These are phyloP conservation scores for Delonix regia DNA, from an alignment of 306 rosid species.

Conservation along the genomic window DNA sequence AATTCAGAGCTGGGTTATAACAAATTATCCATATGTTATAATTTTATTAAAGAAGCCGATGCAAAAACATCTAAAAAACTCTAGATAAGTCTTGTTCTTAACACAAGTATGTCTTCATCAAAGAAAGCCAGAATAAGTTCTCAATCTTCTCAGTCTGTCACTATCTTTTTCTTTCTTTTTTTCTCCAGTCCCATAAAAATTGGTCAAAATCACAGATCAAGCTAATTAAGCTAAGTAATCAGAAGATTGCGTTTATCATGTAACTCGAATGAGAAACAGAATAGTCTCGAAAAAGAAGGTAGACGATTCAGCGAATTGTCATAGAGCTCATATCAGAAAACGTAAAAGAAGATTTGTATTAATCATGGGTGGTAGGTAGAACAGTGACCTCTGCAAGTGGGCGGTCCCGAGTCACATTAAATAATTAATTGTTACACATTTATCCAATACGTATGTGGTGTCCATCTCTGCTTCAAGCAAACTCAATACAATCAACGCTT, in stretches of 20 bases:
- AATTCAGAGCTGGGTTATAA: too few relatives aligned
- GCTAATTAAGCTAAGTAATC: too few relatives aligned
- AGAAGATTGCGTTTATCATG: not conserved
- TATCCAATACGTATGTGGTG: not conserved
- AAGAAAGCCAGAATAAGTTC: not conserved
- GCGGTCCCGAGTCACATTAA: not conserved
- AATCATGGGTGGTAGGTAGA: conserved; percentile 37
- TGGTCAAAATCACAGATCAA: not conserved
- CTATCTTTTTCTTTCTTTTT: not conserved
- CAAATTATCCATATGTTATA: too few relatives aligned
- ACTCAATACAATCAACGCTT: not conserved
- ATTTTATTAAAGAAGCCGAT: too few relatives aligned
- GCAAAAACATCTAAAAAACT: too few relatives aligned
- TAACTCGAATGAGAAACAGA: not conserved
- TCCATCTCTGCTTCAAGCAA: not conserved
- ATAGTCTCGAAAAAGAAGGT: not conserved
- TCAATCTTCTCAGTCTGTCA: not conserved
- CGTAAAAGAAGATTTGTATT: conserved; percentile 14
- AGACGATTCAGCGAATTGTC: not conserved
- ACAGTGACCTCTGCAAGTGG: not conserved
- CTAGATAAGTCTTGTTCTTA: too few relatives aligned
- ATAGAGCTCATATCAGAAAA: conserved; percentile 6
- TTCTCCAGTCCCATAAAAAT: not conserved
- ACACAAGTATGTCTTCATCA: not conserved
- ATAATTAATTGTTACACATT: not conserved